A percentile compares a stretch with the other conserved stretches of the same genome.
These are phyloP conservation scores for Yarrowia divulgata DNA, from an alignment of 805 yeast species.

Conservation along the genomic window DNA sequence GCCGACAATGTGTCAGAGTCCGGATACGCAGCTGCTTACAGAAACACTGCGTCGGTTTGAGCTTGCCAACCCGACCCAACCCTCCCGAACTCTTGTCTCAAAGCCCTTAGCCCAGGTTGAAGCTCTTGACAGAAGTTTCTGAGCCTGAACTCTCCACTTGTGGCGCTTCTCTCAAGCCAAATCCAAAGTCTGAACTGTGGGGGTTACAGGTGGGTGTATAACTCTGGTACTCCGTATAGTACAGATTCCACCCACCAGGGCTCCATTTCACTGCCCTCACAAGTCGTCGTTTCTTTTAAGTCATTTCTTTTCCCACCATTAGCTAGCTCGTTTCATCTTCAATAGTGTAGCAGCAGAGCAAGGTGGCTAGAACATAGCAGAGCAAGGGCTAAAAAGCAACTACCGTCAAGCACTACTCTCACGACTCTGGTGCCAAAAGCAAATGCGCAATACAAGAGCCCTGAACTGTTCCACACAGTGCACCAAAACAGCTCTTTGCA, in stretches of 20 bases:
- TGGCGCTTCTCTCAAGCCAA: too few relatives aligned
- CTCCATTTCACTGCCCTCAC: background rate
- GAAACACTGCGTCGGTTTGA: background rate
- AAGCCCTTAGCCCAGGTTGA: too few relatives aligned
- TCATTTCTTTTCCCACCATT: background rate
- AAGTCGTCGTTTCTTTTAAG: background rate
- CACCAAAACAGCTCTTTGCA: background rate
- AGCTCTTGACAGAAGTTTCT: too few relatives aligned
- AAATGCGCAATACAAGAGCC: conserved; percentile 1
- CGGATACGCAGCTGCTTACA: conserved; percentile 26
- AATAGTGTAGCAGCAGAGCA: background rate
- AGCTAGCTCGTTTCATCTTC: conserved; percentile 15
- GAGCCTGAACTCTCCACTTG: too few relatives aligned
- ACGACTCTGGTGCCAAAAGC: background rate
- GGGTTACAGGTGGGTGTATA: too few relatives aligned
- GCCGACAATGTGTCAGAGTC: background rate
- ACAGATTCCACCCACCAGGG: too few relatives aligned
- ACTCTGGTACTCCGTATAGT: too few relatives aligned
- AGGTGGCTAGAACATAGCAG: background rate
- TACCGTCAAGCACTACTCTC: background rate
- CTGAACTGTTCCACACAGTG: background rate
- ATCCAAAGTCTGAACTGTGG: background rate
- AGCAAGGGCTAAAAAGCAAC: conserved; percentile 5
- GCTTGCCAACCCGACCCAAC: background rate
- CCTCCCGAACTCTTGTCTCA: background rate